A percentile compares a stretch with the other conserved stretches of the same genome.
Conservation (phyloP, 2,329 filamentous ascomycete genomes). For the Microsporum audouinii region DNA sequence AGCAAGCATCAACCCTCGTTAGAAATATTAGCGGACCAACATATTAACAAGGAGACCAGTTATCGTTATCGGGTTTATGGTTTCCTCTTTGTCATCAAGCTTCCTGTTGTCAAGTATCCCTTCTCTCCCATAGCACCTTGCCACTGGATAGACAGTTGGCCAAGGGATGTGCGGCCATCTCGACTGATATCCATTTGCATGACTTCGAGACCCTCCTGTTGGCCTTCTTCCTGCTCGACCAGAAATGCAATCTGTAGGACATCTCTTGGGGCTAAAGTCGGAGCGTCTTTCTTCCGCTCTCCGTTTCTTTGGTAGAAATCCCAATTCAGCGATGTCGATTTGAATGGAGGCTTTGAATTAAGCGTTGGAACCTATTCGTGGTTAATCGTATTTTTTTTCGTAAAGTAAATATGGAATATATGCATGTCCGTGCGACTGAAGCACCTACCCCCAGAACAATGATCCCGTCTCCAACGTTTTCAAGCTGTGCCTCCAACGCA, state of each 20-base stretch:
- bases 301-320: slow-evolving; percentile 28
- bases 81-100: slow-evolving; percentile 44
- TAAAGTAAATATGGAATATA: not conserved
- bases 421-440: slow-evolving; percentile 7
- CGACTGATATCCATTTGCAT: slow-evolving; percentile 38
- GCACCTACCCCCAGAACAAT: slow-evolving; percentile 59
- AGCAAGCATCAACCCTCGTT: not conserved
- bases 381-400: not conserved
- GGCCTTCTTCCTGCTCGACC: slow-evolving; percentile 43
- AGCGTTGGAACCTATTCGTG: slow-evolving; percentile 35
- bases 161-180: slow-evolving; percentile 52
- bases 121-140: slow-evolving; percentile 77
- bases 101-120: slow-evolving; percentile 78
- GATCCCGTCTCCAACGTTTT: slow-evolving; percentile 79
- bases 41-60: not conserved
- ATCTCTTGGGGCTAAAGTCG: slow-evolving; percentile 49
- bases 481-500: slow-evolving; percentile 84
- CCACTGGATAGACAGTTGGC: slow-evolving; percentile 79
- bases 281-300: slow-evolving; percentile 22
- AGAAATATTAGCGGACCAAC: not conserved
- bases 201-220: slow-evolving; percentile 42
- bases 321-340: slow-evolving; percentile 45
- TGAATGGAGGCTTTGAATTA: slow-evolving; percentile 43
- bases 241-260: slow-evolving; percentile 55
- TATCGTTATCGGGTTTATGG: slow-evolving; percentile 2